Base-by-base conservation (phyloP, 2,329 filamentous ascomycete species). In the Westerdykella aurantiaca region DNA sequence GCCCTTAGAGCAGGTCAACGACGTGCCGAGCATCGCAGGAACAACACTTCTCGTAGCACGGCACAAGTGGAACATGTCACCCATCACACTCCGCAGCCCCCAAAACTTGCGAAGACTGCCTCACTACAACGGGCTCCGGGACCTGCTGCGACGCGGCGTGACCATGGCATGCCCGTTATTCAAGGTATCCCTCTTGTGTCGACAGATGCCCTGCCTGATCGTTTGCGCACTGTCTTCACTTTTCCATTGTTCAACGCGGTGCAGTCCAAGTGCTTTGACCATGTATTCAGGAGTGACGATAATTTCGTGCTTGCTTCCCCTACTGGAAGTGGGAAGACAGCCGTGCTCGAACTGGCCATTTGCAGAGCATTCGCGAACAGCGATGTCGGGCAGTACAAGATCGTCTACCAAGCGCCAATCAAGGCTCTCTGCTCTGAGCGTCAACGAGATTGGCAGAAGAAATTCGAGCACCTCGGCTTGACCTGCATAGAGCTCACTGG, bases 291-390 rank as follows among this genome's bases (percentile, higher is more conserved):
- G 5, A 79, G 79, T 0, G 78, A 83, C 52, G 78, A 88, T 61
- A 95, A 94, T 50, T 73, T 93, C 12, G 85, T 93, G 0, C 73
- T 94, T 12, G 83, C 87, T 1, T 84, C 88, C 6, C 88, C 88
- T 0, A 95, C 88, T 0, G 87, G 88, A 7, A 90, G 87, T 62
- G 88, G 88, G 2, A 94, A 95, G 64, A 95, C 88, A 0, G 86
- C 76, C 1, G 75, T 93, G 9, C 76, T 94, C 50, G 88, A 95
- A 64, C 73, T 95, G 37, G 87, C 87, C 3, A 86, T 95, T 31
- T 91, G 86, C 66, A 81, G 80, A 45, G 72, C 90, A 2, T 72
- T 86, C 21, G 74, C 75, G 31, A 72, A 69, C 4, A 72, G 77
- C 38, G 73, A 64, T 57, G 78, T 67, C 56, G 80, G 68, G 60